Evolutionary conservation across 495 filamentous ascomycete species (phyloP).

Genomic region (Trichodelitschia bisporula): DNA sequence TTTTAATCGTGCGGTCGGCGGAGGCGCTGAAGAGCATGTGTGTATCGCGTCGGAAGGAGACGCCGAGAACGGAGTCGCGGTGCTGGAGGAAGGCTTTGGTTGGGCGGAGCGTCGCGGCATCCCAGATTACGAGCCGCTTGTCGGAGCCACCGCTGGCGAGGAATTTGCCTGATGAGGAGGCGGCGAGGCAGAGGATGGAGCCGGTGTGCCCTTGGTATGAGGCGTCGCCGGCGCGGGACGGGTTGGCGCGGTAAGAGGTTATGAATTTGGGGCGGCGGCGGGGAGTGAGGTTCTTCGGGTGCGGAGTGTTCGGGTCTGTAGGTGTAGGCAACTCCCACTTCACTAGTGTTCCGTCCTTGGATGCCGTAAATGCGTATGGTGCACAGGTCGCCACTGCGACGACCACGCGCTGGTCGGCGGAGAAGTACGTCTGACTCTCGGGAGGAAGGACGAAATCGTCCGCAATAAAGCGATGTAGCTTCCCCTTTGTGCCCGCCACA

Average conservation of each 20-base stretch:
- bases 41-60: conserved; percentile 40
- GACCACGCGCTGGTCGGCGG: conserved; percentile 47
- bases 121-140: conserved; percentile 63
- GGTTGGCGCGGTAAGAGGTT: background rate
- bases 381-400: conserved; percentile 57
- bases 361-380: conserved; percentile 64
- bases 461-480: conserved; percentile 57
- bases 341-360: conserved; percentile 58
- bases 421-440: conserved; percentile 49
- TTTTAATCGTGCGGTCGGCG: conserved; percentile 71
- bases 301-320: conserved; percentile 16
- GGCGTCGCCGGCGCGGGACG: conserved; percentile 31
- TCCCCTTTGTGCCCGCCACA: conserved; percentile 81
- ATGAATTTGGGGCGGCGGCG: conserved; percentile 34
- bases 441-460: conserved; percentile 27
- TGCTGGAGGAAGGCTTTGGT: conserved; percentile 76
- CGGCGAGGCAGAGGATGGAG: conserved; percentile 57
- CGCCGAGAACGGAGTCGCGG: conserved; percentile 58
- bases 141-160: conserved; percentile 77
- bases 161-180: conserved; percentile 69
- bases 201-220: conserved; percentile 50
- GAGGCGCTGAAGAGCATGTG: conserved; percentile 51
- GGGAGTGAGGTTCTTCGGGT: conserved; percentile 33
- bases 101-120: conserved; percentile 49
- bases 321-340: conserved; percentile 57